These are phyloP conservation scores for Zizania palustris DNA, from an alignment of 202 grass and related monocot genomes.

Conservation along the genomic window DNA sequence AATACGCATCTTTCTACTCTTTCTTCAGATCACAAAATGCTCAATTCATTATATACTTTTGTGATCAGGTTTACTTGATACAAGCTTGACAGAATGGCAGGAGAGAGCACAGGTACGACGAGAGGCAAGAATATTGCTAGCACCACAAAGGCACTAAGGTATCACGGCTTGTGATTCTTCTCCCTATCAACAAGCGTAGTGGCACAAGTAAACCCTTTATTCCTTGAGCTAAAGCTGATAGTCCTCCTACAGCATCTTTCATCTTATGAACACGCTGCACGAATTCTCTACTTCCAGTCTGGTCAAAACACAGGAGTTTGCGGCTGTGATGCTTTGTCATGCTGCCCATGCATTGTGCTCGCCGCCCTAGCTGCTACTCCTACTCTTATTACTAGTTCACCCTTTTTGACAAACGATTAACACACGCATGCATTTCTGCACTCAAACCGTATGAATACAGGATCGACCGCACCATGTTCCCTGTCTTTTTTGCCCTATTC, in stretches of 20 bases:
- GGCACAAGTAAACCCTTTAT: neutral
- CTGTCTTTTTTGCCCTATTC: neutral
- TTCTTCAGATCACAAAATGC: too few species aligned
- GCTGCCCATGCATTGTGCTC: neutral
- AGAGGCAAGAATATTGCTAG: neutral
- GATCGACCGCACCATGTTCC: neutral
- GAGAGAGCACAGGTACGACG: neutral
- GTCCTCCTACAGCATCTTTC: neutral
- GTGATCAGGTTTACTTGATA: neutral
- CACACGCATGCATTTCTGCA: neutral
- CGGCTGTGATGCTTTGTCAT: neutral
- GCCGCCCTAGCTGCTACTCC: neutral
- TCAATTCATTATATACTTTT: neutral
- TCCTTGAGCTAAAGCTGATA: neutral
- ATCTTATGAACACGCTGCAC: neutral
- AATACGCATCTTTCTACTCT: too few species aligned
- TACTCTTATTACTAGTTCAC: neutral
- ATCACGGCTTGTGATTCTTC: neutral
- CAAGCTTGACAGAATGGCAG: neutral
- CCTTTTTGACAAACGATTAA: conserved; percentile 6
- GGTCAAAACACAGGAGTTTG: neutral
- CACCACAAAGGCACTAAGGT: neutral
- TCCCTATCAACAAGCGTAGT: neutral
- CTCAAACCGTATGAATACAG: neutral
- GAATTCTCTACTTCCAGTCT: neutral